Evolutionary conservation across 2,329 filamentous ascomycete genomes (phyloP), one percentile per base, ranked within the genome.

Genomic region (Aspergillus puulaauensis): DNA sequence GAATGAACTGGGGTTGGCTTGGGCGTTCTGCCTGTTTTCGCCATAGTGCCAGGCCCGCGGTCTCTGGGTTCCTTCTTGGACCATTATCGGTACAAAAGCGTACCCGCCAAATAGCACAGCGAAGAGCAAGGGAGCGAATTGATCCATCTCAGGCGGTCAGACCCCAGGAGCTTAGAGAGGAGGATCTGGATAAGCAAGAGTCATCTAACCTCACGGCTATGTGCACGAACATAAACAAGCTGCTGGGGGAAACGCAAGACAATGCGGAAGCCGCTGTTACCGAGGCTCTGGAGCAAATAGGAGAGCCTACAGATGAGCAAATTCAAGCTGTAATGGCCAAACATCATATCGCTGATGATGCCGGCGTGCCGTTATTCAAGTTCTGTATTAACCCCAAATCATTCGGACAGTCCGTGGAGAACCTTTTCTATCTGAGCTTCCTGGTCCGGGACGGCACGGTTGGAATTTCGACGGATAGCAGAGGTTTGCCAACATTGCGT

Each of bases 341-440:
- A 54, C 77, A 89, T 66, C 84, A 87, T 2, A 78, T 96, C 14
- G 83, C 86, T 12, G 80, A 82, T 17, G 86, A 86, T 2, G 87
- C 87, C 1, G 90, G 90, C 15, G 84, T 96, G 3, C 86, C 90
- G 50, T 76, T 97, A 12, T 89, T 97, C 72, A 86, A 89, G 52
- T 98, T 97, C 65, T 90, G 92, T 41, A 84, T 98, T 62, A 96
- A 99, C 66, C 95, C 95, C 0, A 79, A 79, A 40, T 96, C 91
- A 0, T 99, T 98, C 68, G 91, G 91, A 0, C 95, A 99, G 74
- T 96, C 92, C 0, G 87, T 99, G 6, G 95, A 99, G 72, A 99
- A 99, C 67, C 81, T 99, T 67, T 99, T 99, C 74, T 98, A 98
- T 72, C 85, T 96, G 65, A 96, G 91, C 71, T 99, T 99, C 70